These are phyloP conservation scores for Nannizziopsis barbatae DNA, from an alignment of 2,329 filamentous ascomycete species.

Conservation along the genomic window DNA sequence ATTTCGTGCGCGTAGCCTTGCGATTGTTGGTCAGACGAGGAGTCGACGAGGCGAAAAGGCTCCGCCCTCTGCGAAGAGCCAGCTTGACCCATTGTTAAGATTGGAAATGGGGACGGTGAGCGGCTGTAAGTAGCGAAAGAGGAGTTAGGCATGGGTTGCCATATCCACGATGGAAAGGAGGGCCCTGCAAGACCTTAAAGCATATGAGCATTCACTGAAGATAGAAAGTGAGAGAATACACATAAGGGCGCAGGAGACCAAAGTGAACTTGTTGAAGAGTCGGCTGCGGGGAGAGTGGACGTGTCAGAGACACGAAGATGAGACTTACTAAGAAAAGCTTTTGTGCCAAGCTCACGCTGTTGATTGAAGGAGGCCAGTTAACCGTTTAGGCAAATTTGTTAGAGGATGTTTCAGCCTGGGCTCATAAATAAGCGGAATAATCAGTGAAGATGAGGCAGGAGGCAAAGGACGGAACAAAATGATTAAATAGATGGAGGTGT, in stretches of 20 bases:
- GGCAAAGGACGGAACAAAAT: too few species aligned
- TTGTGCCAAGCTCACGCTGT: background rate
- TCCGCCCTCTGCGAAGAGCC: constrained; percentile 11
- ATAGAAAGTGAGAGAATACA: background rate
- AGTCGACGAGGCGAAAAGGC: constrained; percentile 4
- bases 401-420: background rate
- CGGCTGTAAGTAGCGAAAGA: constrained; percentile 4
- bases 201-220: background rate
- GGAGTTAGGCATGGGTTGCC: constrained; percentile 9
- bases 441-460: too few species aligned
- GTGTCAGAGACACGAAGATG: background rate
- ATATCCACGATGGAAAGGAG: constrained; percentile 1
- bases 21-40: constrained; percentile 1
- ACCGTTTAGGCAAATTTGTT: background rate
- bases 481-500: too few species aligned
- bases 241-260: background rate
- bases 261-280: background rate
- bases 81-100: constrained; percentile 11
- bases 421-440: too few species aligned
- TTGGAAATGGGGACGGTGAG: background rate
- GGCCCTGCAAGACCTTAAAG: background rate
- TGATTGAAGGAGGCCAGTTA: background rate
- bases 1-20: background rate
- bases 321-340: constrained; percentile 4
- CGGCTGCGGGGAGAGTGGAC: background rate